These are phyloP conservation scores for Clonostachys chloroleuca DNA, from an alignment of 2,329 filamentous ascomycete species.

Conservation along the genomic window DNA sequence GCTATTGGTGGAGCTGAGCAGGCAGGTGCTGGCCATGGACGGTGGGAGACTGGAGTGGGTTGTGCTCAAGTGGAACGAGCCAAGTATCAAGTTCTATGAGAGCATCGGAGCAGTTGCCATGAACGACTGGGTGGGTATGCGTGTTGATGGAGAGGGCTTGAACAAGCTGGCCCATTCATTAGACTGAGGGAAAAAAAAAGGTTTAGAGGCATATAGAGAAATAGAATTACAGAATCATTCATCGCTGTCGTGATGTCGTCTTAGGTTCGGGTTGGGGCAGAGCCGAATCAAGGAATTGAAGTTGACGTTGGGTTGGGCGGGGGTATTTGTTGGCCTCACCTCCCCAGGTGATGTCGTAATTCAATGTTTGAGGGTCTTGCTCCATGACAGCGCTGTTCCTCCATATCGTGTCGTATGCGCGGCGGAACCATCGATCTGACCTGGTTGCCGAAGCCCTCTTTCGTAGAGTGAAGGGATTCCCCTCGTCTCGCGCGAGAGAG, in stretches of 20 bases:
- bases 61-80: constrained; percentile 90
- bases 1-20: constrained; percentile 72
- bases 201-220: neutral
- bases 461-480: too few relatives aligned
- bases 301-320: constrained; percentile 4
- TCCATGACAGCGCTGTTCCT: constrained; percentile 35
- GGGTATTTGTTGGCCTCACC: neutral
- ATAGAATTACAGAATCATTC: neutral
- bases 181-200: constrained; percentile 1
- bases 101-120: constrained; percentile 61
- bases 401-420: constrained; percentile 43
- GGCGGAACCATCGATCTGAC: constrained; percentile 34
- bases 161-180: constrained; percentile 49
- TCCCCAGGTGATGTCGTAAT: constrained; percentile 43
- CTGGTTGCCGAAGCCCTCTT: constrained; percentile 6
- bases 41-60: constrained; percentile 84
- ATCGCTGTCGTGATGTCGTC: too few relatives aligned
- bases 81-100: constrained; percentile 83
- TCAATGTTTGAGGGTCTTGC: constrained; percentile 18
- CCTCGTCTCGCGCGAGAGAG: too few relatives aligned
- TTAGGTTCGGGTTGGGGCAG: too few relatives aligned
- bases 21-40: constrained; percentile 67
- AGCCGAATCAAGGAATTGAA: too few relatives aligned
- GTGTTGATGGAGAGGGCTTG: constrained; percentile 65
- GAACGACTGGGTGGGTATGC: constrained; percentile 72